A percentile compares a stretch with the other conserved stretches of the same genome.
Conservation (phyloP, 2,329 filamentous ascomycete species). For the Colletotrichum truncatum region DNA sequence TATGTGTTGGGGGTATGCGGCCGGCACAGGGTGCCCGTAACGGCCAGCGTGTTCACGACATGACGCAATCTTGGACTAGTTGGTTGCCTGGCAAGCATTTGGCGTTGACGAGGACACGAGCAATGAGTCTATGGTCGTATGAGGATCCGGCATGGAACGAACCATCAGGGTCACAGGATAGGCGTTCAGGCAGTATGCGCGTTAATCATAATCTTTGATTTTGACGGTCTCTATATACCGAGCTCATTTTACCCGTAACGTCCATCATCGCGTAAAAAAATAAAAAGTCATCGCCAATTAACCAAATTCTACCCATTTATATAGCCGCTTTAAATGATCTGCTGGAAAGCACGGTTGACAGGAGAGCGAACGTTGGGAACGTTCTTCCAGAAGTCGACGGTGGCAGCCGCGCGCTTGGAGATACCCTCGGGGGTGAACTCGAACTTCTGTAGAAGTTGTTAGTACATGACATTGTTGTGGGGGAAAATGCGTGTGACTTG, state of each 20-base stretch:
- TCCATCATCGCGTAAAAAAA: slow-evolving; percentile 29
- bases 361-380: slow-evolving; percentile 90
- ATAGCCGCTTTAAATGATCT: slow-evolving; percentile 77
- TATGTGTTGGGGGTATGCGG: background rate
- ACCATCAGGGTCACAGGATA: slow-evolving; percentile 3
- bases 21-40: no score
- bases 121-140: slow-evolving; percentile 8
- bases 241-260: slow-evolving; percentile 30
- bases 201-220: slow-evolving; percentile 33
- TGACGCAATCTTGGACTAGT: background rate
- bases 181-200: slow-evolving; percentile 20
- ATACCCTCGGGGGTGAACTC: slow-evolving; percentile 98
- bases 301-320: slow-evolving; percentile 27
- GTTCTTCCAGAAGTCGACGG: slow-evolving; percentile 97
- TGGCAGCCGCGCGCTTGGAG: slow-evolving; percentile 91
- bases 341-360: slow-evolving; percentile 96
- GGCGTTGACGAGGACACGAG: slow-evolving; percentile 15
- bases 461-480: slow-evolving; percentile 35
- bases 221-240: slow-evolving; percentile 31
- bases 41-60: background rate
- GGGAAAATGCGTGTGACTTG: slow-evolving; percentile 47
- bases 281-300: slow-evolving; percentile 26
- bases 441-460: slow-evolving; percentile 79
- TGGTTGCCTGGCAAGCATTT: background rate
- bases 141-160: background rate